Evolutionary conservation across 768 basidiomycete genomes (phyloP), one percentile per base, ranked within the genome.

Genomic region (Mrakia gelida): DNA sequence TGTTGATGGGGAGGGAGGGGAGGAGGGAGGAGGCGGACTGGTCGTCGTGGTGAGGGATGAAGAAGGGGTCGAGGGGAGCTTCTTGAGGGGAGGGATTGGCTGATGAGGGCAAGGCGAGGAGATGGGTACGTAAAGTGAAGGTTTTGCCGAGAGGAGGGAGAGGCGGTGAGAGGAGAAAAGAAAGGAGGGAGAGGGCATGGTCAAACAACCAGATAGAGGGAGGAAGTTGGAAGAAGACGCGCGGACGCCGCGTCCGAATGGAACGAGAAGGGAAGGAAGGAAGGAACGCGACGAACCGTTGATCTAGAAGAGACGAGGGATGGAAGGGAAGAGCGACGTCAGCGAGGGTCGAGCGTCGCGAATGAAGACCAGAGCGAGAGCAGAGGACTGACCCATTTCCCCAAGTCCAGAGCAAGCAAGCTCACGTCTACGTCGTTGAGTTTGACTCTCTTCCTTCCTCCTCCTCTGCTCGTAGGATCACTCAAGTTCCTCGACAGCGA

Each of bases 61-160:
- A 70, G 67, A 70, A 70, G 21, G 67, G 67, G 67, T 70, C 67
- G 18, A 70, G 38, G 38, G 67, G 34, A n/a, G 67, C 67, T 43
- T 70, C 67, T 70, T 70, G 67, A 9, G 67, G 67, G 10, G 67
- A 70, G 15, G 67, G 67, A 26, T 70, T 70, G 38, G 67, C 67
- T 70, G 67, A 8, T 32, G n/a, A 11, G 30, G 9, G 13, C 11
- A 18, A 21, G 18, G 23, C 28, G 6, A 38, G 1, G 63, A 34
- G 34, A 10, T 0, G 32, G 13, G 9, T 38, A 38, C 8, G 38
- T 3, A 38, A 8, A 38, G 38, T 38, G 38, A 23, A 34, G 34
- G 34, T 23, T 26, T 11, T 16, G 23, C 18, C 6, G 65, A 16
- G 10, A 70, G 67, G 34, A 70, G 28, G 28, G 34, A 3, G 67